Base-by-base conservation (phyloP, 306 rosid species). In the Cyamopsis tetragonoloba region DNA sequence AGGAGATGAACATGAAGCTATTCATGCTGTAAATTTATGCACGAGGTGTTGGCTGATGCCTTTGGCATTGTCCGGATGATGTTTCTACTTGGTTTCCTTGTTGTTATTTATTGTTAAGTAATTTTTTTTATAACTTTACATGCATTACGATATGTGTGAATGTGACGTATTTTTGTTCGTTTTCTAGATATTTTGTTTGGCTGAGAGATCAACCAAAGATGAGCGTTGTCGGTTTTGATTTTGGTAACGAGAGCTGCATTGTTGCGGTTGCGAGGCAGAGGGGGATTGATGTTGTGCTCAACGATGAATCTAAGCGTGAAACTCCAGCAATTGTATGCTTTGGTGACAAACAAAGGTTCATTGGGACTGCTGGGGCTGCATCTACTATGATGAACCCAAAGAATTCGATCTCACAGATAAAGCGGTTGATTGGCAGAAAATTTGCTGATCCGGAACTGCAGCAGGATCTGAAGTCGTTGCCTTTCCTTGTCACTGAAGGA, bases 161-260 rank as follows among this genome's bases (percentile, higher is more conserved):
- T 9, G 2, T 59, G 70, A 13, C 31, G 0, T 2, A 1, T n/a
- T 14, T 19, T 0, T 6, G 28, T 49, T 18, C 1, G 0, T 15
- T 42, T 11, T 41, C 0, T 39, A 41, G 75, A 19, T 78, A 15
- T 50, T 41, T 3, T 2, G 27, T 42, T 59, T 32, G 39, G 22
- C 30, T 31, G 46, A 47, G 23, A 41, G 76, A 79, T 57, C 51
- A n/a, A 38, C 11, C 72, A 32, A 87, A 82, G 58, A 95, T 95
- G 99, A 95, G 99, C 19, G 96, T 95, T 57, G 99, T 95, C 1
- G 99, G 99, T 34, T 95, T 95, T 81, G 99, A 95, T 81, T 79
- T 95, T 6, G 99, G 99, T 42, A 95, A 90, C 5, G 99, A 95
- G 83, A 95, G 95, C 74, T 74, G 99, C 85, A 86, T 95, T 68